phyloP scores from a whole-genome alignment of 352 stramenopile species.

The Stephanocyclus meneghinianus region DNA sequence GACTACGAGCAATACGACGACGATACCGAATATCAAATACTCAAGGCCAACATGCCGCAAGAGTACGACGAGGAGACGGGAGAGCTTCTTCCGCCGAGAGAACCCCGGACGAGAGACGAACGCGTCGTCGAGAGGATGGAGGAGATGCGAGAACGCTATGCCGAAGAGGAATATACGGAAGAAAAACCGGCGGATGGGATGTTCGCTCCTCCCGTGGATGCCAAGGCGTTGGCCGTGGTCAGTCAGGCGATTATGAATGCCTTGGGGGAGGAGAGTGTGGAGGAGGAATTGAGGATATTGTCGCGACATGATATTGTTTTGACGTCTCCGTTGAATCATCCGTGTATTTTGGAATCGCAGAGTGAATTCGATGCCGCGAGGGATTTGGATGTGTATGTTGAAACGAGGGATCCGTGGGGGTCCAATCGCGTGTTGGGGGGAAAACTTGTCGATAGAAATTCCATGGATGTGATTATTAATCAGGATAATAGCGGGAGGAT shows the following conservation, averaged over 20 bases:
- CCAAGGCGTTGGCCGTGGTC: slow-evolving; percentile 57
- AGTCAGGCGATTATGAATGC: slow-evolving; percentile 60
- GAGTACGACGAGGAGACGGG: slow-evolving; percentile 52
- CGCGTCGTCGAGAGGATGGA: slow-evolving; percentile 21
- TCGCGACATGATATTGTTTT: slow-evolving; percentile 74
- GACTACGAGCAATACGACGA: slow-evolving; percentile 58
- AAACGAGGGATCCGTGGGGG: slow-evolving; percentile 76
- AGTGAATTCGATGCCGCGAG: slow-evolving; percentile 69
- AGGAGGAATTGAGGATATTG: slow-evolving; percentile 65
- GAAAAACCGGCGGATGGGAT: slow-evolving; percentile 29
- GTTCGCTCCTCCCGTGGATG: slow-evolving; percentile 56
- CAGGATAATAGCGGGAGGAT: slow-evolving; percentile 66
- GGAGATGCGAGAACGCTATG: slow-evolving; percentile 11
- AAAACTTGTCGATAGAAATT: slow-evolving; percentile 72
- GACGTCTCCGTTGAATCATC: slow-evolving; percentile 52
- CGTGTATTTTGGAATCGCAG: slow-evolving; percentile 68
- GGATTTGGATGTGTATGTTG: slow-evolving; percentile 63
- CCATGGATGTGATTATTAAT: slow-evolving; percentile 79
- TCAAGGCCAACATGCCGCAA: slow-evolving; percentile 39
- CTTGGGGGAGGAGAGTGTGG: slow-evolving; percentile 51
- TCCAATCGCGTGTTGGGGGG: slow-evolving; percentile 73
- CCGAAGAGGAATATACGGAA: slow-evolving; percentile 21
- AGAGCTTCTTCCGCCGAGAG: slow-evolving; percentile 10
- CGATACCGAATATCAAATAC: slow-evolving; percentile 43
- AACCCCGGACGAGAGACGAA: slow-evolving; percentile 27